Base-by-base conservation (phyloP, 345 rosid genomes). In the Turnera subulata region DNA sequence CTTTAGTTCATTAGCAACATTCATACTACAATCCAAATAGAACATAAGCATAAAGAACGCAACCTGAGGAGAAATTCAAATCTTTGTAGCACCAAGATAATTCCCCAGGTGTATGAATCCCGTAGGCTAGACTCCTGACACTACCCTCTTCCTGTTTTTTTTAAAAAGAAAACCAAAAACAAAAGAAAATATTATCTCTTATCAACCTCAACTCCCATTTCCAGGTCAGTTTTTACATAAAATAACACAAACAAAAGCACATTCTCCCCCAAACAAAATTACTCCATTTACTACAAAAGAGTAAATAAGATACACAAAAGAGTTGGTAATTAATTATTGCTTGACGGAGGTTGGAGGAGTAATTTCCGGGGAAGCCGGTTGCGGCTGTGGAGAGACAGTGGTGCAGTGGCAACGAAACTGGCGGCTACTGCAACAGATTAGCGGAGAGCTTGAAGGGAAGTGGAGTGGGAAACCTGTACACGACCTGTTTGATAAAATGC, bases 71-170 rank as follows among this genome's bases (percentile, higher is more conserved):
- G 74, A 65, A 35, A 83, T 77, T 91, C 95, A 92, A 55, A 84
- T 89, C 64, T 89, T 89, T 42, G 84, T 89, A 53, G 96, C 95
- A 6, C 95, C 96, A 22, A 89, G 95, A 76, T 92, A 88, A 70
- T 88, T 88, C 38, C 98, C 96, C 0, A 88, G 84, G 78, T 89
- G 98, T 55, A 92, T 62, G 14, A 89, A 80, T 53, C 98, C 96
- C 2, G 95, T 84, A 5, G 98, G 96, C 73, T 88, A 96, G 44
- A 92, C 96, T 54, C 96, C 98, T 47, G 98, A 89, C 17, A 89
- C 98, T 39, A 84, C 73, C 61, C 89, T 83, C 77, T 89, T 89
- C 84, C 91, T 88, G 61, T 6, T n/a, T n/a, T n/a, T n/a, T n/a
- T n/a, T n/a, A n/a, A n/a, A n/a, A n/a, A n/a, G n/a, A n/a, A n/a